phyloP scores from a whole-genome alignment of 495 filamentous ascomycete genomes.

The Hypoxylon fuscum region DNA sequence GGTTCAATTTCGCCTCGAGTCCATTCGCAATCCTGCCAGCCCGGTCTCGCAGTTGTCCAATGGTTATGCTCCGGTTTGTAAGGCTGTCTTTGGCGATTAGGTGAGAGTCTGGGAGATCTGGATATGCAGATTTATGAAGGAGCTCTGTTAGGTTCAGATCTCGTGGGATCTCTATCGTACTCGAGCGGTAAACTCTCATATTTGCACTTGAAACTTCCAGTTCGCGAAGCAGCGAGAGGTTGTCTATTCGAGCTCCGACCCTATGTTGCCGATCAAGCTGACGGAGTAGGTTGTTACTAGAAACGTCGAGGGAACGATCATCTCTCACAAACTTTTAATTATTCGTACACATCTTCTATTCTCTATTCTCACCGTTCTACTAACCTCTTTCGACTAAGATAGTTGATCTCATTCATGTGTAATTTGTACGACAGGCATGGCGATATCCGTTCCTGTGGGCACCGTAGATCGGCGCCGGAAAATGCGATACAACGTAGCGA shows the following conservation, averaged over 20 bases:
- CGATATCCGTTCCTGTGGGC: not conserved
- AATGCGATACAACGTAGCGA: slow-evolving; percentile 1
- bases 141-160: slow-evolving; percentile 50
- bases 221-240: not conserved
- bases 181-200: slow-evolving; percentile 47
- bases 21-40: slow-evolving; percentile 49
- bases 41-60: slow-evolving; percentile 45
- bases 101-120: slow-evolving; percentile 45
- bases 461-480: not conserved
- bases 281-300: no score
- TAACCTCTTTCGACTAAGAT: not conserved
- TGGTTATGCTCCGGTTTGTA: slow-evolving; percentile 48
- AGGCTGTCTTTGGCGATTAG: slow-evolving; percentile 50
- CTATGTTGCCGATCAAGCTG: no score
- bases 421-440: not conserved
- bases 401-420: not conserved
- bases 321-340: no score
- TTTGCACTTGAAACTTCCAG: not conserved
- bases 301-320: no score
- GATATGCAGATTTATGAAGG: slow-evolving; percentile 43
- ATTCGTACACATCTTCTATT: no score
- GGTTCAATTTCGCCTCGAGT: slow-evolving; percentile 37
- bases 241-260: no score
- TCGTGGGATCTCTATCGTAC: slow-evolving; percentile 42
- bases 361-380: no score